A percentile compares a stretch with the other conserved stretches of the same genome.
phyloP scores from a whole-genome alignment of 2,329 filamentous ascomycete species.

The Whalleya microplaca region DNA sequence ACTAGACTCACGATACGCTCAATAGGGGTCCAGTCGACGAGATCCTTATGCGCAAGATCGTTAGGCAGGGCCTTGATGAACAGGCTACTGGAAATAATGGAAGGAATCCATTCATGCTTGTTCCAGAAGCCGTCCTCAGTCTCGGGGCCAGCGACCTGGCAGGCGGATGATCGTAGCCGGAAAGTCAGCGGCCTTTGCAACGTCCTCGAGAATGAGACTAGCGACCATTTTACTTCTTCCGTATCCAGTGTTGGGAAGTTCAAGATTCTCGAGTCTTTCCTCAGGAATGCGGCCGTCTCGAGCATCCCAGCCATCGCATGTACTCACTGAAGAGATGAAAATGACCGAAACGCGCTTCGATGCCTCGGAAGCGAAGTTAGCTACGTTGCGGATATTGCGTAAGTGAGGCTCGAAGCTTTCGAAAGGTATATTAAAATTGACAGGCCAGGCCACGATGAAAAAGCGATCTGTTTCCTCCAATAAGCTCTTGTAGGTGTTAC shows the following conservation, averaged over 20 bases:
- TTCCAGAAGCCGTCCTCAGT: constrained; percentile 54
- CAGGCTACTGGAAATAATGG: constrained; percentile 50
- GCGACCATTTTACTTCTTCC: constrained; percentile 48
- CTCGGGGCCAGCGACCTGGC: constrained; percentile 49
- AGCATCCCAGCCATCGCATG: constrained; percentile 40
- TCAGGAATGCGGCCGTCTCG: constrained; percentile 41
- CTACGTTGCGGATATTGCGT: constrained; percentile 52
- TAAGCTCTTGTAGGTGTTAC: constrained; percentile 42
- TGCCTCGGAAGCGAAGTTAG: constrained; percentile 43
- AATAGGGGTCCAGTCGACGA: constrained; percentile 59
- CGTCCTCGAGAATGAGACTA: constrained; percentile 46
- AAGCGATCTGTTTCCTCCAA: constrained; percentile 47
- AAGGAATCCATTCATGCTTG: constrained; percentile 59
- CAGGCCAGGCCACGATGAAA: constrained; percentile 59
- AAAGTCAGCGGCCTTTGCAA: constrained; percentile 39
- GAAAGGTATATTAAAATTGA: constrained; percentile 55
- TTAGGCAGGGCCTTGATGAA: constrained; percentile 51
- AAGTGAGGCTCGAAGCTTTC: constrained; percentile 55
- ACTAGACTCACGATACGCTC: constrained; percentile 50
- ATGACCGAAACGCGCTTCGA: constrained; percentile 39
- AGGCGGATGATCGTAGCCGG: constrained; percentile 46
- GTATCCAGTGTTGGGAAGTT: constrained; percentile 41
- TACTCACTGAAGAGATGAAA: constrained; percentile 48
- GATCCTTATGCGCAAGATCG: constrained; percentile 46
- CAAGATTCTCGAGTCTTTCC: constrained; percentile 38